Evolutionary conservation across 2,329 filamentous ascomycete genomes (phyloP), one percentile per base, ranked within the genome.

Genomic region (Colletotrichum spinosum): DNA sequence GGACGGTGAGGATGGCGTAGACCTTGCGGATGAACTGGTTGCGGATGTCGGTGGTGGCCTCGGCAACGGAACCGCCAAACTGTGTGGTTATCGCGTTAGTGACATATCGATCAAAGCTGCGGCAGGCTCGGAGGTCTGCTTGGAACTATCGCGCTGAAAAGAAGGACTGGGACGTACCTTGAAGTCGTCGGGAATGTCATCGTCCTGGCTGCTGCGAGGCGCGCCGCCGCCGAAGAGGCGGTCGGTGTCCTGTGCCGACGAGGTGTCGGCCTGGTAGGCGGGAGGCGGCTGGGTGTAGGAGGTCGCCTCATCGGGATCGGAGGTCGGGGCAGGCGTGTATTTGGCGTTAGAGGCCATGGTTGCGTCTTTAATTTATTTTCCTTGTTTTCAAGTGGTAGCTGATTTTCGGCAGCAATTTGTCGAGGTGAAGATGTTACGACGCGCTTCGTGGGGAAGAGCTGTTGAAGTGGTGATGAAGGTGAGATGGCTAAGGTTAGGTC

Each of bases 11-110:
- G 79, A 99, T 99, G 65, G 94, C 91, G 82, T 99, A 99, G 76
- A 99, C 96, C 84, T 98, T 98, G 80, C 94, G 91, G 72, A 97
- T 86, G 79, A 97, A 99, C 80, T 96, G 92, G 89, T 97, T 97
- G 72, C 95, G 92, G 76, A 99, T 97, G 74, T 97, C 94, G 75
- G 98, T 85, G 17, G 94, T 97, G 51, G 93, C 95, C 83, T 98
- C 96, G 70, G 94, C 91, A 65, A 98, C 94, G 15, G 91, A 93
- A 68, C 94, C 94, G 72, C 95, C 96, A 75, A 97, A 98, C 92
- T 93, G 74, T 38, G 42, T n/a, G n/a, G 17, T 11, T 5, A 8
- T 12, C 7, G 33, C 48, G 55, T 69, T 49, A 68, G 58, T 62
- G 70, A 25, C 25, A 25, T 25, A 25, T 25, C 25, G 25, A 25